Conservation (phyloP, 257 asterid genomes). For the Dorcoceras hygrometricum region DNA sequence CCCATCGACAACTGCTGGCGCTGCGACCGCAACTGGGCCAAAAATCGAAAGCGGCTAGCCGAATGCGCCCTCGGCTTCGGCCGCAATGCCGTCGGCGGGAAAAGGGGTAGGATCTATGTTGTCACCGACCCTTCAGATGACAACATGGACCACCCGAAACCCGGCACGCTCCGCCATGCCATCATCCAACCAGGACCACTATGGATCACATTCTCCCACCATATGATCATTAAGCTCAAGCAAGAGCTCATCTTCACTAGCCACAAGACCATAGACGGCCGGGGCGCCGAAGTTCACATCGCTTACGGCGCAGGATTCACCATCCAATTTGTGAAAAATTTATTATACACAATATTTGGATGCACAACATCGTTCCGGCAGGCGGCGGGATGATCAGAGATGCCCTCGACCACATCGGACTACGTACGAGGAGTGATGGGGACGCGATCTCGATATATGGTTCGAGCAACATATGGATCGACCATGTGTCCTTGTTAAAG, state of each 20-base stretch:
- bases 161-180: conserved; percentile 58
- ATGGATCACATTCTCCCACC: conserved; percentile 48
- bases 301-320: conserved; percentile 79
- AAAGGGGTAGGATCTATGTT: conserved; percentile 29
- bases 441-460: conserved; percentile 59
- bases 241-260: conserved; percentile 53
- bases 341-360: conserved; percentile 59
- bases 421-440: conserved; percentile 73
- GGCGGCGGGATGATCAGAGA: conserved; percentile 67
- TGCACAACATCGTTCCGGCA: conserved; percentile 47
- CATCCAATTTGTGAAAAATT: conserved; percentile 60
- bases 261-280: conserved; percentile 77
- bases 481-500: conserved; percentile 53
- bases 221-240: conserved; percentile 47
- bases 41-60: conserved; percentile 33
- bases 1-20: conserved; percentile 59
- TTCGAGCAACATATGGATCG: conserved; percentile 67
- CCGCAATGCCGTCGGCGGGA: conserved; percentile 41
- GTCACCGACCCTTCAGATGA: conserved; percentile 47
- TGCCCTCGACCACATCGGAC: conserved; percentile 45
- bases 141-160: conserved; percentile 33
- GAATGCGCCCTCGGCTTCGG: conserved; percentile 53
- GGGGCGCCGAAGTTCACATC: conserved; percentile 59
- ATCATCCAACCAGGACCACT: conserved; percentile 51
- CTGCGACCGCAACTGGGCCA: conserved; percentile 42